Percentiles rank a stretch among this genome's conserved stretches.
phyloP scores from a whole-genome alignment of 306 rosid species.

The barrel medic (Medicago truncatula) region MtrunA17r5.0-ANR NC_053047.1:3166001-3166500 shows the following conservation, averaged over 20 bases:
- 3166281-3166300: not conserved
- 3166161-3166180: constrained; percentile 26
- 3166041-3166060: constrained; percentile 27
- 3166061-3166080: constrained; percentile 42
- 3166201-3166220: too few species aligned
- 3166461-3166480: too few species aligned
- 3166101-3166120: constrained; percentile 54
- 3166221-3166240: too few species aligned
- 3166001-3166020: not conserved
- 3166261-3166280: not conserved
- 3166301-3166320: not conserved
- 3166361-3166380: too few species aligned
- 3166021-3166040: constrained; percentile 39
- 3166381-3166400: too few species aligned
- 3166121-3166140: constrained; percentile 57
- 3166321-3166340: not conserved
- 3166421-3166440: too few species aligned
- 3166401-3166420: too few species aligned
- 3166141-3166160: not conserved
- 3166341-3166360: too few species aligned
- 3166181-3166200: constrained; percentile 14
- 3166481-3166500: too few species aligned
- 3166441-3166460: too few species aligned
- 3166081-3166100: constrained; percentile 54
- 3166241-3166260: too few species aligned